These are phyloP conservation scores for Aquanectria penicillioides DNA, from an alignment of 2,329 filamentous ascomycete species.

Conservation along the genomic window DNA sequence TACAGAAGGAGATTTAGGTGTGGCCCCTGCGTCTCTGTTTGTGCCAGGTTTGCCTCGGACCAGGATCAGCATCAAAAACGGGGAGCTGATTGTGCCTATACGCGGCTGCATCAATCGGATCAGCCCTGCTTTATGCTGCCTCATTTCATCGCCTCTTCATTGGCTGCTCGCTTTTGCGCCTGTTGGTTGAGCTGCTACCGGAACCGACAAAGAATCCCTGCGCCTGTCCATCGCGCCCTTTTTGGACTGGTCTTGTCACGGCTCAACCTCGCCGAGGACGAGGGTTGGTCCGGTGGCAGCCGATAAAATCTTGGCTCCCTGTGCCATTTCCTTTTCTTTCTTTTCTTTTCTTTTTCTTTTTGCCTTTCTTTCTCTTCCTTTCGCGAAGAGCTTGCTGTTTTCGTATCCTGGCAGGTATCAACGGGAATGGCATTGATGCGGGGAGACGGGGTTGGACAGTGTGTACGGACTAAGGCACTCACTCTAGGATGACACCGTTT, in stretches of 20 bases:
- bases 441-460: no score
- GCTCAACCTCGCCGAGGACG: neutral
- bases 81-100: neutral
- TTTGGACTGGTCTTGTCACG: neutral
- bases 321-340: neutral
- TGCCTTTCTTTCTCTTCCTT: neutral
- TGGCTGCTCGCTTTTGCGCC: neutral
- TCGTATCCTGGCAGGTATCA: neutral
- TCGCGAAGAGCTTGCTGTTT: neutral
- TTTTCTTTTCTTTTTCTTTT: neutral
- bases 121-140: neutral
- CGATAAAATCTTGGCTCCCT: neutral
- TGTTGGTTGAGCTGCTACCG: neutral
- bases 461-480: no score
- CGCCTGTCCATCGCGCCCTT: neutral
- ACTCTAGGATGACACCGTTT: no score
- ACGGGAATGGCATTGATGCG: no score
- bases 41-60: neutral
- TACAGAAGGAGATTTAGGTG: neutral
- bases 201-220: neutral
- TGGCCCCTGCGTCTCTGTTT: neutral
- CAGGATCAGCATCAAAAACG: neutral
- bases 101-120: neutral
- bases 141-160: constrained; percentile 2
- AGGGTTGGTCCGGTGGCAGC: neutral